Evolutionary conservation across 1,139 yeast species (phyloP).

Genomic region (Taiozyma sp.): DNA sequence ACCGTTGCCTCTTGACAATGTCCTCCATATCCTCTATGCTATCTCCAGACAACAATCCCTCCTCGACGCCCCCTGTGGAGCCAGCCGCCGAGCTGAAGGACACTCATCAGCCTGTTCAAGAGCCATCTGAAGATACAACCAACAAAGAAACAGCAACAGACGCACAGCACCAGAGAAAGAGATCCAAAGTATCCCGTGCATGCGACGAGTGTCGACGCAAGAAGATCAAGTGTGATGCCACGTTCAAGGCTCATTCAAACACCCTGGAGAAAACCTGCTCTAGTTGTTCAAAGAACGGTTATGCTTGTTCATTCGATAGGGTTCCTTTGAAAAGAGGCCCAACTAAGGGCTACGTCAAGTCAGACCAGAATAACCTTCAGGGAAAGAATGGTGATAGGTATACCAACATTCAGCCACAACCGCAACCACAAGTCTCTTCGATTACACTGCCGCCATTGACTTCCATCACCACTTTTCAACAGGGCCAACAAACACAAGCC

Average conservation of each 20-base stretch:
- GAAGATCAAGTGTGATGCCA: slow-evolving; percentile 61
- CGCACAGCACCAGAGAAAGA: slow-evolving; percentile 33
- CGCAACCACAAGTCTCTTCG: background rate
- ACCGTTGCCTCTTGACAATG: slow-evolving; percentile 1
- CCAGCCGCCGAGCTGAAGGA: background rate
- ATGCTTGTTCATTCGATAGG: slow-evolving; percentile 58
- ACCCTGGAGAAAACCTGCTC: slow-evolving; percentile 48
- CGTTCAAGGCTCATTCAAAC: slow-evolving; percentile 37
- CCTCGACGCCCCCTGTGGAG: background rate
- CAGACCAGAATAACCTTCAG: background rate
- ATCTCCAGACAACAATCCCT: slow-evolving; percentile 1
- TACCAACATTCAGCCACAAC: slow-evolving; percentile 6
- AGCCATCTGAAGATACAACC: background rate
- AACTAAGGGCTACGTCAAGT: slow-evolving; percentile 54
- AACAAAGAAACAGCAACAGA: background rate
- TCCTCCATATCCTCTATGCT: slow-evolving; percentile 7
- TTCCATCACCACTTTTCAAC: slow-evolving; percentile 11
- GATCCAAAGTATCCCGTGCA: slow-evolving; percentile 66
- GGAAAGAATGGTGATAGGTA: background rate
- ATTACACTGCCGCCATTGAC: slow-evolving; percentile 22
- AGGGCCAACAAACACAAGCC: background rate
- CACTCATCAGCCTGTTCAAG: background rate
- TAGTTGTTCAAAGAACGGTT: slow-evolving; percentile 51
- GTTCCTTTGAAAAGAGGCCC: slow-evolving; percentile 77
- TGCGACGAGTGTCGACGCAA: slow-evolving; percentile 66